phyloP scores from a whole-genome alignment of 2,329 filamentous ascomycete species.

The Paracoccidioides brasiliensis region DNA sequence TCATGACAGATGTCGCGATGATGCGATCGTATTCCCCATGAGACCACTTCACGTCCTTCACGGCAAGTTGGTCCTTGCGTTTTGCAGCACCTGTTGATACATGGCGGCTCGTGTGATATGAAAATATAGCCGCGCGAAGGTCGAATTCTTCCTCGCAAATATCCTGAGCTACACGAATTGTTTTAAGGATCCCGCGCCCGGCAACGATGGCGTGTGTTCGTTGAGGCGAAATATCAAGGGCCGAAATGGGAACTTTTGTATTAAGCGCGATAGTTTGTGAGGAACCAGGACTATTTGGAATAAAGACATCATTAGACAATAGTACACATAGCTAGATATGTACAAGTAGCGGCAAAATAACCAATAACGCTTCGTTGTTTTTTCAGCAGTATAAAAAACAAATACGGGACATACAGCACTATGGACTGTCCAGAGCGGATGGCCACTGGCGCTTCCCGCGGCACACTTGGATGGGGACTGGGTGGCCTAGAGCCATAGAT shows the following conservation, averaged over 20 bases:
- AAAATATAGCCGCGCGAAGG: conserved; percentile 47
- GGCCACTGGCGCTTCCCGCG: conserved; percentile 17
- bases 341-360: background rate
- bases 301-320: background rate
- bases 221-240: conserved; percentile 50
- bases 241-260: conserved; percentile 51
- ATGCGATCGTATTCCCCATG: conserved; percentile 47
- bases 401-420: conserved; percentile 23
- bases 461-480: conserved; percentile 36
- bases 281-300: conserved; percentile 29
- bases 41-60: conserved; percentile 56
- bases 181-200: conserved; percentile 54
- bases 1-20: conserved; percentile 51
- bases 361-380: background rate
- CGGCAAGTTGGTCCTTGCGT: conserved; percentile 46
- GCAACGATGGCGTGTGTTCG: conserved; percentile 52
- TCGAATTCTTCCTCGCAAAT: conserved; percentile 50
- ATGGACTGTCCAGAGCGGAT: conserved; percentile 24
- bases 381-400: background rate
- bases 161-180: conserved; percentile 45
- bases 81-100: conserved; percentile 32
- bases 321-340: background rate
- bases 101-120: conserved; percentile 41
- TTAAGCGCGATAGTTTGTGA: conserved; percentile 47
- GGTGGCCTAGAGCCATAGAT: conserved; percentile 41